Evolutionary conservation across 163 green algal species (phyloP), one percentile per base, ranked within the genome.

Genomic region (Scenedesmus sp.): DNA sequence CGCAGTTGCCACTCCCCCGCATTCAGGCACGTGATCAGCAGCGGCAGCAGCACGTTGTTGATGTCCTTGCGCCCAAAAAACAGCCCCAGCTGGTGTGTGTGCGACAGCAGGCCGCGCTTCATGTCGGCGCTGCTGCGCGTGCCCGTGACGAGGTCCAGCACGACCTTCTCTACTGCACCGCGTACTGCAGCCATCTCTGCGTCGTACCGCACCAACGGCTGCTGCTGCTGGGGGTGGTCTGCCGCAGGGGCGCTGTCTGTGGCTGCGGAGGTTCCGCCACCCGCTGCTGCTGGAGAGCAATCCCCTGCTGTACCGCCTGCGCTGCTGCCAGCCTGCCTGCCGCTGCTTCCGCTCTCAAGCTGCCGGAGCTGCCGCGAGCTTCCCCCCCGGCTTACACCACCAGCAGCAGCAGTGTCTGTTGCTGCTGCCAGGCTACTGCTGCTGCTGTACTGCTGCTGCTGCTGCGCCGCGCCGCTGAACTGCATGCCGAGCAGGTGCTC

Each of bases 21-120:
- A 92, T 99, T 99, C 81, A 99, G 94, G 91, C 98, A 98, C 0
- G 98, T 99, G 88, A 99, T 98, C 56, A 99, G 94, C 2, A 98
- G 93, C 65, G 98, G 98, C 86, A 99, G 95, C 73, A 99, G 97
- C 85, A 98, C 93, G 93, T 99, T 96, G 81, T 97, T 98, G 87
- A 96, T 96, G 33, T 97, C 96, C 16, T 94, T 72, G 4, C 93
- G 89, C 9, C 95, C 96, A 76, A 98, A 97, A 43, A 97, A 96
- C 61, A 90, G 78, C 10, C 92, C 90, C 90, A 90, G 93, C 35
- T 82, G 43, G 10, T 68, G 46, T 59, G 97, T 89, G 80, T 97
- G 93, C 0, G 88, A 92, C 90, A 99, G 91, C 76, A 99, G 93
- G 6, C 96, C 96, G 35, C 96, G 94, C 85, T 96, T 96, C 40